Evolutionary conservation across 352 stramenopile genomes (phyloP), one percentile per base, ranked within the genome.

Genomic region (Aphanomyces euteiches): DNA sequence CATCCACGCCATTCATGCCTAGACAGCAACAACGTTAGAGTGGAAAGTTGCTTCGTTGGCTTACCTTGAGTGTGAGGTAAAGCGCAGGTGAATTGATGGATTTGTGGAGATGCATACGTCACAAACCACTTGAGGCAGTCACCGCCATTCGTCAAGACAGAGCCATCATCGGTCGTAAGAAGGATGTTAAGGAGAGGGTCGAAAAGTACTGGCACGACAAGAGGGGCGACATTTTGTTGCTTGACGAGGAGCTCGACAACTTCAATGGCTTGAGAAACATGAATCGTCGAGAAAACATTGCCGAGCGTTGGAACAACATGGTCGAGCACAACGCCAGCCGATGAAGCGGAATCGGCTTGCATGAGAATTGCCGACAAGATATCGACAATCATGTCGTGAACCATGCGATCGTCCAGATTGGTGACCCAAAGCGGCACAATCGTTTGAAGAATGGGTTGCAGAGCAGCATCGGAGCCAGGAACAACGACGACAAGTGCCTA

Each of bases 41-140:
- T 3, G 38, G 45, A 53, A 37, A 59, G 37, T 37, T 28, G 28
- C 28, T 36, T 37, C 41, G 15, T 10, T 12, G n/a, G 15, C 47
- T 21, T 15, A 48, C n/a, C 61, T 7, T 13, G n/a, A 17, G 13
- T 53, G 50, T 71, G 38, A 65, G 40, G 10, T 67, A 73, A 17
- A 74, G 74, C 34, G 65, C 67, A 79, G n/a, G 56, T 74, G 68
- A 86, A 88, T 17, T 83, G 77, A 10, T 79, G 78, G 4, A 94
- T 72, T 43, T 85, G 60, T 15, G 89, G 81, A 4, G 90, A 79
- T 0, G 84, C 78, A 65, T 91, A 89, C 82, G 91, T 90, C 5
- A 94, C 83, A 34, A 92, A 69, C 83, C 83, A 92, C 73, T 94
- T 94, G 38, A 94, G 79, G 72, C 84, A 92, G 66, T 94, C 84